These are phyloP conservation scores for Paraphaeosphaeria sporulosa DNA, from an alignment of 2,329 filamentous ascomycete species.

Conservation along the genomic window DNA sequence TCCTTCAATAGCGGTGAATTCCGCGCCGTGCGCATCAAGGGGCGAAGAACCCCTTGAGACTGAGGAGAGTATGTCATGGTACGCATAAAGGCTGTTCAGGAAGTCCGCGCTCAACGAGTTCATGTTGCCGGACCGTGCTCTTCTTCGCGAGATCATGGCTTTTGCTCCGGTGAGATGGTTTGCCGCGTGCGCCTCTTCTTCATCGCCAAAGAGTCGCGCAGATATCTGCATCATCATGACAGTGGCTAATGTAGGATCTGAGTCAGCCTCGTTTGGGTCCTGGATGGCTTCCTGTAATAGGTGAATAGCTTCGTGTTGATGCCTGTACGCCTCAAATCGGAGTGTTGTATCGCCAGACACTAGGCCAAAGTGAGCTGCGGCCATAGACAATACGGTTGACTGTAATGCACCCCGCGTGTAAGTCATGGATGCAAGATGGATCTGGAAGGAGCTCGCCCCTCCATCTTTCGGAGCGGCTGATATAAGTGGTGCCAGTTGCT, in stretches of 20 bases:
- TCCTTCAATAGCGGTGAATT: slow-evolving; percentile 36
- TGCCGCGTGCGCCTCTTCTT: slow-evolving; percentile 33
- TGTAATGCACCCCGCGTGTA: slow-evolving; percentile 33
- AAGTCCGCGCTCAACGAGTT: slow-evolving; percentile 34
- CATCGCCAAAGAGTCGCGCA: slow-evolving; percentile 36
- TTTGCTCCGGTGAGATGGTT: slow-evolving; percentile 42
- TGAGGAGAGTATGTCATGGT: slow-evolving; percentile 43
- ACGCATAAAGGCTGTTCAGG: slow-evolving; percentile 40
- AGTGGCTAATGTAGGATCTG: slow-evolving; percentile 37
- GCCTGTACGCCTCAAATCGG: slow-evolving; percentile 34
- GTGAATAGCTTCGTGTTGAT: slow-evolving; percentile 38
- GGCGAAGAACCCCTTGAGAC: slow-evolving; percentile 37
- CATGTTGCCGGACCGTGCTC: slow-evolving; percentile 16
- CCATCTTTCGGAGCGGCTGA: slow-evolving; percentile 32
- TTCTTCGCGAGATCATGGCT: slow-evolving; percentile 37
- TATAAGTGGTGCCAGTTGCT: slow-evolving; percentile 34
- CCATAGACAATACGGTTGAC: slow-evolving; percentile 43
- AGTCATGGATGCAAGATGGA: slow-evolving; percentile 39
- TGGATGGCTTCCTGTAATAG: slow-evolving; percentile 35
- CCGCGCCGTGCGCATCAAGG: slow-evolving; percentile 27
- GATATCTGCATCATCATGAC: slow-evolving; percentile 47
- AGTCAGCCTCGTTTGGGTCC: slow-evolving; percentile 25
- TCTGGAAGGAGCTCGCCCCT: slow-evolving; percentile 33
- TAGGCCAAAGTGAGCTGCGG: slow-evolving; percentile 38
- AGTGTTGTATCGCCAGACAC: slow-evolving; percentile 29